Evolutionary conservation across 2,329 filamentous ascomycete genomes (phyloP), one percentile per base, ranked within the genome.

Genomic region (Cladobotryum protrusum): DNA sequence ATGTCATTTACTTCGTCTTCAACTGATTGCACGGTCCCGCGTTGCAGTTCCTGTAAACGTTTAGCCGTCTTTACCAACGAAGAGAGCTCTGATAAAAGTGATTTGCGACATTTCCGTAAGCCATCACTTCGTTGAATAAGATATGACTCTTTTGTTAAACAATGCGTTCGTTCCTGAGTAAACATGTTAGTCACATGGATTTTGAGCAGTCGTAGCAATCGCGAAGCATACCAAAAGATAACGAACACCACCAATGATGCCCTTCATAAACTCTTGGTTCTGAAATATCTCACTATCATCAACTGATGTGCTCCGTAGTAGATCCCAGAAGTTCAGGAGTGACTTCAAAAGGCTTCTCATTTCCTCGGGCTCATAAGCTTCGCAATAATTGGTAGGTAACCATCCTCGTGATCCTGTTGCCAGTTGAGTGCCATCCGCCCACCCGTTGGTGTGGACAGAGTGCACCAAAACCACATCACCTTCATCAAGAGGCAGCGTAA

Each of bases 331-430:
- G 63, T 93, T 88, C 13, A 93, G 82, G 53, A 96, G 74, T 1
- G 91, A 89, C 59, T 89, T 90, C 34, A 99, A 75, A 18, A 99
- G 76, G 55, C 83, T 90, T 48, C 84, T 82, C 77, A 97, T 91
- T 56, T 90, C 84, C 18, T 89, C 82, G 42, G 92, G 89, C 57
- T 96, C 89, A 66, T 96, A 99, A 9, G 89, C 80, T 65, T 96
- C 91, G 73, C 93, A 99, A 67, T 97, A 99, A 68, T 99, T 99
- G 8, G 93, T 99, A 3, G 93, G 93, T 53, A 99, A 74, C 93
- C 93, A 99, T 55, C 93, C 93, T 58, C 93, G 81, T 45, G 87
- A 86, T 20, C 92, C 92, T 3, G 90, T 89, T 19, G 86, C 79
- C 54, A 99, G 72, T 37, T 96, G 75, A 1, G 93, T 99, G 46